Conservation (phyloP, 345 rosid genomes). For the Salix koriyanagi region DNA sequence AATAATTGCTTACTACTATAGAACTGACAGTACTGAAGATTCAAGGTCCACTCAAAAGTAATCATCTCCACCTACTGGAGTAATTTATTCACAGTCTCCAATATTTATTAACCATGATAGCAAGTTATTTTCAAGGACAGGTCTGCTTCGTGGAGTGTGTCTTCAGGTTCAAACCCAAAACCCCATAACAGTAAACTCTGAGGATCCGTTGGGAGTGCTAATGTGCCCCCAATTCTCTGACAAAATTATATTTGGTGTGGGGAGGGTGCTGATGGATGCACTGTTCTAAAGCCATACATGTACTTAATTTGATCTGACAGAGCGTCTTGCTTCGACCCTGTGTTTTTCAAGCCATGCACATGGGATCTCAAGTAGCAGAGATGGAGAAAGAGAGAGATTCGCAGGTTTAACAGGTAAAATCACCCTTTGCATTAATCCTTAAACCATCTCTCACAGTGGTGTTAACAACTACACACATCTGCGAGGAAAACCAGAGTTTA, state of each 20-base stretch:
- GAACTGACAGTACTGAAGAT: not conserved
- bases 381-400: conserved; percentile 3
- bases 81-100: too few species aligned
- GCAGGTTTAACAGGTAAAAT: not conserved
- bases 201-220: conserved; percentile 36
- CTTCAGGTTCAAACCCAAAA: not conserved
- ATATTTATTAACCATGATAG: not conserved
- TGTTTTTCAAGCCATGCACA: not conserved
- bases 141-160: not conserved
- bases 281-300: not conserved
- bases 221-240: conserved; percentile 61
- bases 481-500: conserved; percentile 58
- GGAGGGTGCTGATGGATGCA: not conserved
- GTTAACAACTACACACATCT: conserved; percentile 22
- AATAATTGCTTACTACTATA: not conserved
- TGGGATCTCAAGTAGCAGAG: not conserved
- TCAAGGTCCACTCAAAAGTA: not conserved
- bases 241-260: conserved; percentile 19
- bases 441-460: conserved; percentile 54
- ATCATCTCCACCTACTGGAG: not conserved
- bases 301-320: conserved; percentile 12
- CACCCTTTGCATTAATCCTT: conserved; percentile 5
- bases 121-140: not conserved
- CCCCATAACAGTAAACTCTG: not conserved
- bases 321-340: not conserved